These are phyloP conservation scores for Acanthamoeba quina DNA, from an alignment of 208 protist genomes.

Conservation along the genomic window DNA sequence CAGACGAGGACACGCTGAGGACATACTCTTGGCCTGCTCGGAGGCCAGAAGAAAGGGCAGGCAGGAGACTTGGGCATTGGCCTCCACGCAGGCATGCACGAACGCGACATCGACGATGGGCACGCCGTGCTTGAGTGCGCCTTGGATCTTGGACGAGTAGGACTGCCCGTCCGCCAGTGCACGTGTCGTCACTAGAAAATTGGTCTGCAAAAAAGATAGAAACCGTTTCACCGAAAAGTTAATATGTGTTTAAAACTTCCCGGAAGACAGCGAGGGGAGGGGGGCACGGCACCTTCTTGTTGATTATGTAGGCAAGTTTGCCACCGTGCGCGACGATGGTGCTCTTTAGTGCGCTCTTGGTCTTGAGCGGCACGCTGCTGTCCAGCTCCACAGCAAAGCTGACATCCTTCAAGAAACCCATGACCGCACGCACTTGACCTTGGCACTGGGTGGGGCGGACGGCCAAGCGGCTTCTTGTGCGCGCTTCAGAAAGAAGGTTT, in stretches of 20 bases:
- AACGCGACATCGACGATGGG: background rate
- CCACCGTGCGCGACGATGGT: background rate
- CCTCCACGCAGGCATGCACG: slow-evolving; percentile 24
- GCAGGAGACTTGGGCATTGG: background rate
- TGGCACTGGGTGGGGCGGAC: too few relatives aligned
- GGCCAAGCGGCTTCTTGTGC: too few relatives aligned
- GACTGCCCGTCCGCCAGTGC: background rate
- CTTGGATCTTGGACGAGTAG: background rate
- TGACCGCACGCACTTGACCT: background rate
- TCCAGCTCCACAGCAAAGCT: slow-evolving; percentile 40
- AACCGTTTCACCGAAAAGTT: background rate
- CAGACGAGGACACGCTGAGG: background rate
- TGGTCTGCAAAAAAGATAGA: background rate
- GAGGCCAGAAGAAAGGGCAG: slow-evolving; percentile 18
- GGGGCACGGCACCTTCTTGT: background rate
- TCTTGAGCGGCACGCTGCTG: background rate
- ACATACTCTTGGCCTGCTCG: background rate
- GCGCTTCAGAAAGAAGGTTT: too few relatives aligned
- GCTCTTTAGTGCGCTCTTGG: background rate
- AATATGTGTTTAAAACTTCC: background rate
- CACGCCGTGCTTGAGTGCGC: slow-evolving; percentile 30
- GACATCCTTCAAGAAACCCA: background rate
- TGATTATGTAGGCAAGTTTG: background rate
- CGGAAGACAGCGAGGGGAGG: background rate
- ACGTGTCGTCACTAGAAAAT: background rate